These are phyloP conservation scores for Cyanidioschyzon merolae DNA, from an alignment of 23 red algal genomes.

Conservation along the genomic window DNA sequence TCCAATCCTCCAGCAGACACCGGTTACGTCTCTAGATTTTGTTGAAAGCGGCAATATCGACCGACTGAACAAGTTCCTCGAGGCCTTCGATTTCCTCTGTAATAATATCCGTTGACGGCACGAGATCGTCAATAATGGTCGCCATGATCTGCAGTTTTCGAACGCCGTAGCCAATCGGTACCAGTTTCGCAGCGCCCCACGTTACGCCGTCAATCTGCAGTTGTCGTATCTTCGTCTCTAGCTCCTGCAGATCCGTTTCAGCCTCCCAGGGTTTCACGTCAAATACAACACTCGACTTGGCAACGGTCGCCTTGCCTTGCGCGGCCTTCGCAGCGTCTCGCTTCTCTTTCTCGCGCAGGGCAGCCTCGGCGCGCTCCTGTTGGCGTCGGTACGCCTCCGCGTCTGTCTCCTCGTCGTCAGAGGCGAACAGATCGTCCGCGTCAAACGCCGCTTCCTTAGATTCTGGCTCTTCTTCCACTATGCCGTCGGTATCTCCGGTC, in stretches of 20 bases:
- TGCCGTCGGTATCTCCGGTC: background rate
- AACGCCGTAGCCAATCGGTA: constrained; percentile 33
- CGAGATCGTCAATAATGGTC: constrained; percentile 42
- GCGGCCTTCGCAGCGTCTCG: constrained; percentile 32
- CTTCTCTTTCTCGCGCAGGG: constrained; percentile 28
- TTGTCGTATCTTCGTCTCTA: constrained; percentile 29
- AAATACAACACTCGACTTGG: constrained; percentile 42
- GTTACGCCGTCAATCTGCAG: constrained; percentile 41
- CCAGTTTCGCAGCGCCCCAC: constrained; percentile 38
- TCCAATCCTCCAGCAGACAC: no score
- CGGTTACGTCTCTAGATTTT: constrained; percentile 20
- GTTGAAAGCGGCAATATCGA: constrained; percentile 47
- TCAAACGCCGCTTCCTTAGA: constrained; percentile 15
- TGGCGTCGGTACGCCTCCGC: constrained; percentile 38
- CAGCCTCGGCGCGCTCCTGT: constrained; percentile 34
- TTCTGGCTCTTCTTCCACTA: background rate
- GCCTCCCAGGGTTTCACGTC: constrained; percentile 51
- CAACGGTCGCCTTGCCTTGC: constrained; percentile 22
- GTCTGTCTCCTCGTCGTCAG: constrained; percentile 25
- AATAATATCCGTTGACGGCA: constrained; percentile 44
- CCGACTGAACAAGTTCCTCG: constrained; percentile 37
- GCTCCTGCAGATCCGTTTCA: constrained; percentile 36
- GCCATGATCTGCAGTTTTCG: constrained; percentile 42
- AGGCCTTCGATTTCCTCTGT: constrained; percentile 33
- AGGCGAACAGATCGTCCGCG: constrained; percentile 42